phyloP scores from a whole-genome alignment of 306 rosid genomes.

The Glycine tomentella region DNA sequence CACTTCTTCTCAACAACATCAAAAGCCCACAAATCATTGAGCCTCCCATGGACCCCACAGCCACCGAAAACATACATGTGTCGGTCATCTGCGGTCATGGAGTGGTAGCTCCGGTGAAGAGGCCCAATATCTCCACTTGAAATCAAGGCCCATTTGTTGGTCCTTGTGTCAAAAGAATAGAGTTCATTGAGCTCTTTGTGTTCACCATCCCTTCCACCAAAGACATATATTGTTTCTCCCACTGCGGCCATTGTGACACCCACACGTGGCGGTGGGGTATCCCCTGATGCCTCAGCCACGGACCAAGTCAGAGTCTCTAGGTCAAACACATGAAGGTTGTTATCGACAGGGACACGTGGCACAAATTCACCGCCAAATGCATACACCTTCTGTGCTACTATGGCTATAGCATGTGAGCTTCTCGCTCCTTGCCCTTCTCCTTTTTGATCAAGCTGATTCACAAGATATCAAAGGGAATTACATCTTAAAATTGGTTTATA shows the following conservation, averaged over 20 bases:
- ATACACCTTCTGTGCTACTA: conserved; percentile 77
- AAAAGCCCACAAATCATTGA: conserved; percentile 90
- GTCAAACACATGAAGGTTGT: conserved; percentile 72
- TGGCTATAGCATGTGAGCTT: conserved; percentile 87
- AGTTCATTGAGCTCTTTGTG: conserved; percentile 83
- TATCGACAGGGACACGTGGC: conserved; percentile 91
- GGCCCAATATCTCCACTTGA: conserved; percentile 67
- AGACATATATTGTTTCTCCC: conserved; percentile 73
- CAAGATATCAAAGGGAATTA: background rate
- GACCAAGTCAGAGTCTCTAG: conserved; percentile 71
- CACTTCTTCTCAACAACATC: conserved; percentile 66
- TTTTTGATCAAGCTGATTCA: conserved; percentile 68
- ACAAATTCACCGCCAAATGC: conserved; percentile 85
- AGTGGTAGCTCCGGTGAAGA: conserved; percentile 86
- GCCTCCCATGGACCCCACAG: conserved; percentile 79
- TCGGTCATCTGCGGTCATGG: conserved; percentile 58
- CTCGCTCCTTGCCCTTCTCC: conserved; percentile 81
- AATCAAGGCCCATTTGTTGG: conserved; percentile 74
- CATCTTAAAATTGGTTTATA: background rate
- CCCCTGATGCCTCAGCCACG: conserved; percentile 58
- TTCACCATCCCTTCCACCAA: conserved; percentile 83
- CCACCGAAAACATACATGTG: conserved; percentile 76
- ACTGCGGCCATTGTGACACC: conserved; percentile 80
- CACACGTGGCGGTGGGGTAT: conserved; percentile 80
- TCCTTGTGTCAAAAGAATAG: conserved; percentile 73